phyloP scores from a whole-genome alignment of 208 protist species.

The Zelonia costaricensis region DNA sequence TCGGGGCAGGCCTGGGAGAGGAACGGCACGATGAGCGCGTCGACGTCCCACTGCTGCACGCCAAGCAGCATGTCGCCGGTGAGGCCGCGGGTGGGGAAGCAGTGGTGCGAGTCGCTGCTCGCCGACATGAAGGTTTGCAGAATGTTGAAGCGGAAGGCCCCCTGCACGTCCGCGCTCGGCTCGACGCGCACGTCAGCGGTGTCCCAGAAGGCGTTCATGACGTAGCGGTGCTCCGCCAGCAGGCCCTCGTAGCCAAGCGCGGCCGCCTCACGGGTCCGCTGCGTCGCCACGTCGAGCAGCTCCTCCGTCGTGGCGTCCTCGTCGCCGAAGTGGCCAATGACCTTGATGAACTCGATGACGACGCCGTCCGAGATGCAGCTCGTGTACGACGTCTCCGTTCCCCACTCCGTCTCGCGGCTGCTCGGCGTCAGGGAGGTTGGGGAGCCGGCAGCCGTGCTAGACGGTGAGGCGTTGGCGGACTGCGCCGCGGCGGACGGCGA shows the following conservation, averaged over 20 bases:
- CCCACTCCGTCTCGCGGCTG: slow-evolving; percentile 55
- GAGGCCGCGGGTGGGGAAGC: slow-evolving; percentile 78
- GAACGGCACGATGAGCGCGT: slow-evolving; percentile 84
- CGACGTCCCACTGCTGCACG: slow-evolving; percentile 89
- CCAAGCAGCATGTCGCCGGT: slow-evolving; percentile 69
- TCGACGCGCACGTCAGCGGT: slow-evolving; percentile 62
- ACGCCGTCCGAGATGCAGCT: slow-evolving; percentile 76
- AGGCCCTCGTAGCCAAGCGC: slow-evolving; percentile 59
- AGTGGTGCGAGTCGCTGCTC: slow-evolving; percentile 36
- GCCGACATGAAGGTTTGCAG: slow-evolving; percentile 77
- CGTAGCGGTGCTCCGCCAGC: slow-evolving; percentile 54
- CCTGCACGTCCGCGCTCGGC: slow-evolving; percentile 56
- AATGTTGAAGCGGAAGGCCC: slow-evolving; percentile 86
- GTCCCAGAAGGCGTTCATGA: slow-evolving; percentile 79
- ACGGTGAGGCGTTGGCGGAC: slow-evolving; percentile 14
- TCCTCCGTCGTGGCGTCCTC: slow-evolving; percentile 83
- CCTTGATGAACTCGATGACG: slow-evolving; percentile 78
- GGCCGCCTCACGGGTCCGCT: slow-evolving; percentile 60
- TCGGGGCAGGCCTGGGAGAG: slow-evolving; percentile 80
- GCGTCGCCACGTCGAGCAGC: slow-evolving; percentile 71
- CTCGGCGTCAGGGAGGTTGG: slow-evolving; percentile 49
- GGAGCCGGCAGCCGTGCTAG: slow-evolving; percentile 6
- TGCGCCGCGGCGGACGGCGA: slow-evolving; percentile 4
- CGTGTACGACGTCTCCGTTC: slow-evolving; percentile 78
- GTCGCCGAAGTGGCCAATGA: slow-evolving; percentile 76